Evolutionary conservation across 805 yeast species (phyloP).

Genomic region (Candida takata): DNA sequence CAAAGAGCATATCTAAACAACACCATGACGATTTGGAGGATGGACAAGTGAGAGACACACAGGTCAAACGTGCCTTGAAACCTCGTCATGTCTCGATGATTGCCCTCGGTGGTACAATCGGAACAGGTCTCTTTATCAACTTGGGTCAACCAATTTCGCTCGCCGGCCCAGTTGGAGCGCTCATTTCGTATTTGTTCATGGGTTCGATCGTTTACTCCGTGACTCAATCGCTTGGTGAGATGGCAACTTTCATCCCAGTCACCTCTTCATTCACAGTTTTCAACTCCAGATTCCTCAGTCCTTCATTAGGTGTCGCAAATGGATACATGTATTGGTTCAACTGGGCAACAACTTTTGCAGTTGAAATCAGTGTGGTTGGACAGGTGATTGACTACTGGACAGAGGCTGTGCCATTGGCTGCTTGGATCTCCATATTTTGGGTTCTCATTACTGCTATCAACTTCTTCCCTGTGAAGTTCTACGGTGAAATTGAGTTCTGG

Average conservation of each 20-base stretch:
- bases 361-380: slow-evolving; percentile 67
- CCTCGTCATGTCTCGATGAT: slow-evolving; percentile 70
- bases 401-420: slow-evolving; percentile 58
- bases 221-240: slow-evolving; percentile 69
- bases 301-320: slow-evolving; percentile 64
- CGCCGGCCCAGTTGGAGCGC: slow-evolving; percentile 65
- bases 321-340: slow-evolving; percentile 74
- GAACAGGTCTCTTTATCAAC: slow-evolving; percentile 70
- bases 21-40: slow-evolving; percentile 6
- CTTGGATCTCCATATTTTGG: slow-evolving; percentile 66
- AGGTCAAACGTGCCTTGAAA: slow-evolving; percentile 54
- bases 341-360: slow-evolving; percentile 72
- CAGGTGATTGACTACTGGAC: slow-evolving; percentile 65
- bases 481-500: slow-evolving; percentile 77
- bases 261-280: slow-evolving; percentile 63
- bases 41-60: slow-evolving; percentile 26
- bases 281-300: slow-evolving; percentile 57
- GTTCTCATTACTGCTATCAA: slow-evolving; percentile 48
- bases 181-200: slow-evolving; percentile 60
- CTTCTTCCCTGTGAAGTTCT: slow-evolving; percentile 59
- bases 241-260: slow-evolving; percentile 74
- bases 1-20: background rate
- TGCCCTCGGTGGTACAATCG: slow-evolving; percentile 75
- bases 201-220: slow-evolving; percentile 59
- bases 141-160: slow-evolving; percentile 44